phyloP scores from a whole-genome alignment of 331 rosid species.

The Pyrus hybrid region DNA sequence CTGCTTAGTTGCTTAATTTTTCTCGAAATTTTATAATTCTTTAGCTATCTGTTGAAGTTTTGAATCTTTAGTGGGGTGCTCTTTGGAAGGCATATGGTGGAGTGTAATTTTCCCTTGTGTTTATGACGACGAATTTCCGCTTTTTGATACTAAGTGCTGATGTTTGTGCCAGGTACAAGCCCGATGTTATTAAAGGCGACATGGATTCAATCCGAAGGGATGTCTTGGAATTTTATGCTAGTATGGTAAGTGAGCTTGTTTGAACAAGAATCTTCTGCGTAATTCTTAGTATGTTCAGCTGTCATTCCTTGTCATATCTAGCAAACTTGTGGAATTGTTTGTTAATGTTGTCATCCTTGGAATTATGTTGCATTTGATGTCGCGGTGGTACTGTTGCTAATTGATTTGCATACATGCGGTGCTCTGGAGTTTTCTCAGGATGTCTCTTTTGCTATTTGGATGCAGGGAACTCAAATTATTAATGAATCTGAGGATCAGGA shows the following conservation, averaged over 20 bases:
- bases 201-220: constrained; percentile 85
- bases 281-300: neutral
- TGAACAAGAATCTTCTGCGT: neutral
- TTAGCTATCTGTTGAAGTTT: neutral
- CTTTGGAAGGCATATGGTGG: neutral
- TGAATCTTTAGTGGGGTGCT: neutral
- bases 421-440: constrained; percentile 2
- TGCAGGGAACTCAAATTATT: constrained; percentile 76
- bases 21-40: neutral
- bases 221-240: constrained; percentile 61
- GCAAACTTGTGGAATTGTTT: constrained; percentile 1
- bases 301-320: neutral
- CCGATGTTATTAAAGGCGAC: constrained; percentile 87
- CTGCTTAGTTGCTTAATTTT: neutral
- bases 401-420: neutral
- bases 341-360: neutral
- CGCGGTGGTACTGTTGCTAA: neutral
- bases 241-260: constrained; percentile 32
- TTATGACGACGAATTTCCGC: neutral
- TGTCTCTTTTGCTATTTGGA: constrained; percentile 13
- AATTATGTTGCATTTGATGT: neutral
- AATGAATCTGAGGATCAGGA: constrained; percentile 91
- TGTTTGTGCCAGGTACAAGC: constrained; percentile 61
- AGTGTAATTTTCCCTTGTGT: neutral
- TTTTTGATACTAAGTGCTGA: constrained; percentile 5